Conservation (phyloP, 331 rosid genomes). For the Erythrophleum ivorense region DNA sequence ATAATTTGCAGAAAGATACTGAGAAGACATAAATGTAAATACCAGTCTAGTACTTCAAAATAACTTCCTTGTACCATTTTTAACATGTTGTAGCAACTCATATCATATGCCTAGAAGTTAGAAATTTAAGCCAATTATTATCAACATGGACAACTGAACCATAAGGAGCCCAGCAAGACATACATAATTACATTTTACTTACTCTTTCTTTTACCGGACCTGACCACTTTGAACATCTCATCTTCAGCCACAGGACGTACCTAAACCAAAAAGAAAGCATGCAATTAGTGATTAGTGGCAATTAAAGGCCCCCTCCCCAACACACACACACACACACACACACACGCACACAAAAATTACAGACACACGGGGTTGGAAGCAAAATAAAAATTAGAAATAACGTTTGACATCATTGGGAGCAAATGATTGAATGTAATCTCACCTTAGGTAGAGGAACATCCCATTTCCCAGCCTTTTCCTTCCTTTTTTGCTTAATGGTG, state of each 20-base stretch:
- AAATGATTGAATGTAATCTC: not conserved
- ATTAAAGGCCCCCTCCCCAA: not conserved
- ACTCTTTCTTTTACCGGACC: constrained; percentile 30
- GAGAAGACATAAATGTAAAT: constrained; percentile 6
- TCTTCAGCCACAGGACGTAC: constrained; percentile 27
- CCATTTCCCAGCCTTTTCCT: constrained; percentile 98
- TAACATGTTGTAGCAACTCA: not conserved
- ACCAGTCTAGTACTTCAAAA: not conserved
- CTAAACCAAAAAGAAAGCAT: not conserved
- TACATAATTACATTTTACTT: not conserved
- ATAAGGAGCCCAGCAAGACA: not conserved
- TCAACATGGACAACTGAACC: not conserved
- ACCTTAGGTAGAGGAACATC: constrained; percentile 97
- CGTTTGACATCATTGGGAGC: not conserved
- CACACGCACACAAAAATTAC: not conserved
- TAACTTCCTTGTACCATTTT: not conserved
- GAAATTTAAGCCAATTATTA: not conserved
- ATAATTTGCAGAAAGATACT: not conserved
- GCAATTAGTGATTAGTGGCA: not conserved
- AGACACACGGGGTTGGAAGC: not conserved
- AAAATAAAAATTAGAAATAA: not conserved
- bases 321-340: not conserved
- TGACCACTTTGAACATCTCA: constrained; percentile 31
- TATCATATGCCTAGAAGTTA: not conserved
- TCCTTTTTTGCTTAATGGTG: constrained; percentile 93